Conservation (phyloP, 2,329 filamentous ascomycete genomes). For the Pyrenochaeta sp. region DNA sequence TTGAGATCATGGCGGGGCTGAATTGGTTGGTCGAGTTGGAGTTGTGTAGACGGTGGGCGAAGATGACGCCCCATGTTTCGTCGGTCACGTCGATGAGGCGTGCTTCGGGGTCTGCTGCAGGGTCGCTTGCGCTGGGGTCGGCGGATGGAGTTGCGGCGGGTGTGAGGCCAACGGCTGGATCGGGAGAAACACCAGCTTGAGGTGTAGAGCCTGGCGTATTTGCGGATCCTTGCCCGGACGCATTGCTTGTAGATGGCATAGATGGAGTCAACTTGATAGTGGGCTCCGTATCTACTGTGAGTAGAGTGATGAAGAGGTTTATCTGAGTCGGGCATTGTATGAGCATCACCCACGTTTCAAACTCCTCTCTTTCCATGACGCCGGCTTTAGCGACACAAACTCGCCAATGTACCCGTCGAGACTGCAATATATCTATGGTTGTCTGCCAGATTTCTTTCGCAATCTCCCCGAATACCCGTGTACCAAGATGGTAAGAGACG, state of each 20-base stretch:
- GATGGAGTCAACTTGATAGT: slow-evolving; percentile 68
- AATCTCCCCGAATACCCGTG: slow-evolving; percentile 69
- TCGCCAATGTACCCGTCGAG: slow-evolving; percentile 77
- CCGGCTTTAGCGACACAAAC: slow-evolving; percentile 77
- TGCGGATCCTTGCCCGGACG: slow-evolving; percentile 20
- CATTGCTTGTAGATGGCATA: slow-evolving; percentile 22
- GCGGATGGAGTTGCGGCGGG: slow-evolving; percentile 71
- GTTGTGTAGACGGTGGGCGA: slow-evolving; percentile 64
- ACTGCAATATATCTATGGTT: slow-evolving; percentile 74
- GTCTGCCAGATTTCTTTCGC: slow-evolving; percentile 79
- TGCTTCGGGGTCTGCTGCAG: slow-evolving; percentile 64
- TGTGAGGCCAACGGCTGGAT: slow-evolving; percentile 57
- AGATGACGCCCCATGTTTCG: slow-evolving; percentile 77
- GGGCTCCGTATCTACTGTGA: slow-evolving; percentile 71
- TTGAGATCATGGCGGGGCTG: slow-evolving; percentile 50
- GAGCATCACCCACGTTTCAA: slow-evolving; percentile 54
- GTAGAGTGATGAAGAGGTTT: slow-evolving; percentile 58
- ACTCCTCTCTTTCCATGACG: slow-evolving; percentile 70
- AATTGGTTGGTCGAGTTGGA: slow-evolving; percentile 44
- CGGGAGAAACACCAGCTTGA: slow-evolving; percentile 44
- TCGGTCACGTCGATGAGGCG: slow-evolving; percentile 76
- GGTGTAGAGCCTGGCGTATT: slow-evolving; percentile 42
- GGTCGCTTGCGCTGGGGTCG: slow-evolving; percentile 55
- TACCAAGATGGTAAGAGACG: slow-evolving; percentile 74
- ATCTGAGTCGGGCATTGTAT: slow-evolving; percentile 46